These are phyloP conservation scores for Hypoxylon sp. DNA, from an alignment of 2,329 filamentous ascomycete species.

Conservation along the genomic window DNA sequence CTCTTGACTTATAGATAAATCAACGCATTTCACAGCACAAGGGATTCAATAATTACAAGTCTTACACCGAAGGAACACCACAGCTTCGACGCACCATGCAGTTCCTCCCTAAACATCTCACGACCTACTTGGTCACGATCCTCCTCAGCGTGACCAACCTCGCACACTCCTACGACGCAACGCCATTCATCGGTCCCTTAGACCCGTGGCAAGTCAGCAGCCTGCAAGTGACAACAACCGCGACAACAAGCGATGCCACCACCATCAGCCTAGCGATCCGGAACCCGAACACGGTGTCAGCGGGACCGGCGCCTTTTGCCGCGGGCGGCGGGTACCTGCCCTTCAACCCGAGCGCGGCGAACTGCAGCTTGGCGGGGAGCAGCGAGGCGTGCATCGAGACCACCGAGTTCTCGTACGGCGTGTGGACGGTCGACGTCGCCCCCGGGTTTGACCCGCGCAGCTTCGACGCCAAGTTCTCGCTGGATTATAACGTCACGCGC, in stretches of 20 bases:
- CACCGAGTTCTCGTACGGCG: slow-evolving; percentile 10
- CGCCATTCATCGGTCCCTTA: slow-evolving; percentile 23
- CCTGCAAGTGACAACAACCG: slow-evolving; percentile 15
- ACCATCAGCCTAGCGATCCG: slow-evolving; percentile 16
- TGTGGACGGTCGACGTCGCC: slow-evolving; percentile 13
- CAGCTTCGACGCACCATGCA: no score
- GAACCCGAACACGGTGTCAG: slow-evolving; percentile 32
- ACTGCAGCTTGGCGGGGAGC: slow-evolving; percentile 7
- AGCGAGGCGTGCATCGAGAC: slow-evolving; percentile 15
- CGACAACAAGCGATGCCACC: background rate
- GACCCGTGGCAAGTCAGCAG: slow-evolving; percentile 20
- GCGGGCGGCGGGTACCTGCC: slow-evolving; percentile 30
- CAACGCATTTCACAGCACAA: no score
- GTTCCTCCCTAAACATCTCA: no score
- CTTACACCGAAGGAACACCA: no score
- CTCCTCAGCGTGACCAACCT: no score
- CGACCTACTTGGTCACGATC: no score
- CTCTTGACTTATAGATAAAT: no score
- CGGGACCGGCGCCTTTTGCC: slow-evolving; percentile 23
- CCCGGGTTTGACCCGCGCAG: background rate
- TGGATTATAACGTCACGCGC: slow-evolving; percentile 26
- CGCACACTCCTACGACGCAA: slow-evolving; percentile 5
- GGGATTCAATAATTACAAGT: no score
- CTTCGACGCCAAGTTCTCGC: slow-evolving; percentile 12
- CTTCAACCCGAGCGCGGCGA: slow-evolving; percentile 25